phyloP scores from a whole-genome alignment of 2,329 filamentous ascomycete species.

The Fusarium annulatum region DNA sequence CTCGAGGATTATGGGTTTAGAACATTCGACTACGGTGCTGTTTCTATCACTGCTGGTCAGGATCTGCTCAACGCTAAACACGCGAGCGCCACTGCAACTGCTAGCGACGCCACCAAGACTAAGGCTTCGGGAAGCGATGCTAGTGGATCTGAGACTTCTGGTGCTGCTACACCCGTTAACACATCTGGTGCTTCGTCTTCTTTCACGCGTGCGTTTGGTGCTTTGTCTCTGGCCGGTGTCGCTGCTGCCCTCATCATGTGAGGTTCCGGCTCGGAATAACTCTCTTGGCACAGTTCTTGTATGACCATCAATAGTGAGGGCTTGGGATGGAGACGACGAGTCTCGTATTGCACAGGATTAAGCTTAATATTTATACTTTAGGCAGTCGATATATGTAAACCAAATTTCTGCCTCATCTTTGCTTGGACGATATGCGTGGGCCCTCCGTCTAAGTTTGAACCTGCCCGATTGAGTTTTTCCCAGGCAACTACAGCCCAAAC shows the following conservation, averaged over 20 bases:
- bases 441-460: not conserved
- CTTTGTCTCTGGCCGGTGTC: not conserved
- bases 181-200: not conserved
- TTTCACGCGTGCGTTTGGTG: slow-evolving; percentile 5
- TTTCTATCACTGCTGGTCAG: slow-evolving; percentile 10
- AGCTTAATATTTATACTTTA: not conserved
- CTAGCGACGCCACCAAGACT: not conserved
- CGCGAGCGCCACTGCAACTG: slow-evolving; percentile 1
- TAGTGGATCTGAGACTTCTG: not conserved
- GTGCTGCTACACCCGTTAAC: not conserved
- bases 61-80: slow-evolving; percentile 17
- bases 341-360: not conserved
- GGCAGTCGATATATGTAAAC: no score
- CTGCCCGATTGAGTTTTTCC: no score
- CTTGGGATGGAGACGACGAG: not conserved
- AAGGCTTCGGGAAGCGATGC: not conserved
- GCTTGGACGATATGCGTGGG: fast-evolving
- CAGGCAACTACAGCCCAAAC: not conserved
- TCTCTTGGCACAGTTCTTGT: not conserved
- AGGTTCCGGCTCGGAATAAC: not conserved
- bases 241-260: not conserved
- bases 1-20: not conserved
- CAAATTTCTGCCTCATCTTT: fast-evolving
- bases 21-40: not conserved
- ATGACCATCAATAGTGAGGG: not conserved